These are phyloP conservation scores for Epichloe gansuensis DNA, from an alignment of 2,329 filamentous ascomycete species.

Conservation along the genomic window DNA sequence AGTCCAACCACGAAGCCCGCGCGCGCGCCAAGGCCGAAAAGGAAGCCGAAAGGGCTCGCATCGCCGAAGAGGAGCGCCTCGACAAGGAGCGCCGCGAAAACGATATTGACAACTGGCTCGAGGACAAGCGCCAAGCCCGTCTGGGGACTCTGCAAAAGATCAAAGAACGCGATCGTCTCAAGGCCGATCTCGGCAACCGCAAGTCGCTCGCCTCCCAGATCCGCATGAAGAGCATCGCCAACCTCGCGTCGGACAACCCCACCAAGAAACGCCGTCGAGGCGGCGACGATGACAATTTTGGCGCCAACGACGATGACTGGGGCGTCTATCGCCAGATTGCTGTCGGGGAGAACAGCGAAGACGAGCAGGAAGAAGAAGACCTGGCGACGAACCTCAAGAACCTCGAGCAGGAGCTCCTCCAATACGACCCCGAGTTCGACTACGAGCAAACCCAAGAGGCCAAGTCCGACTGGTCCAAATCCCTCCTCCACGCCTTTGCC, in stretches of 20 bases:
- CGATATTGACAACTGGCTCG: slow-evolving; percentile 76
- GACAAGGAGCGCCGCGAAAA: slow-evolving; percentile 76
- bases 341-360: slow-evolving; percentile 67
- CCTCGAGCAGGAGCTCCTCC: slow-evolving; percentile 73
- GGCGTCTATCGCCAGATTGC: slow-evolving; percentile 90
- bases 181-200: slow-evolving; percentile 88
- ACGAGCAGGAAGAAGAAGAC: slow-evolving; percentile 88
- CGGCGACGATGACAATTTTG: slow-evolving; percentile 90
- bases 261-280: slow-evolving; percentile 73
- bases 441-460: slow-evolving; percentile 88
- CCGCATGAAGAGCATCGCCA: slow-evolving; percentile 96
- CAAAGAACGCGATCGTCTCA: slow-evolving; percentile 84
- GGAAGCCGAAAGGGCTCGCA: slow-evolving; percentile 74
- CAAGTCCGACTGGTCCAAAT: slow-evolving; percentile 91
- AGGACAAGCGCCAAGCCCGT: slow-evolving; percentile 66
- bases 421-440: slow-evolving; percentile 77
- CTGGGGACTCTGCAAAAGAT: slow-evolving; percentile 62
- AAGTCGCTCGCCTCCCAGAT: slow-evolving; percentile 94
- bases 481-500: slow-evolving; percentile 76
- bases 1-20: slow-evolving; percentile 86
- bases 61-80: slow-evolving; percentile 69
- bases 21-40: slow-evolving; percentile 86
- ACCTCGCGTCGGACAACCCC: slow-evolving; percentile 81
- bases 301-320: slow-evolving; percentile 96
- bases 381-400: slow-evolving; percentile 57